Percentiles rank a stretch among this genome's conserved stretches.
Conservation (phyloP, 192 early-diverging fungal genomes). For the Rhizoclosmatium globosum region DNA sequence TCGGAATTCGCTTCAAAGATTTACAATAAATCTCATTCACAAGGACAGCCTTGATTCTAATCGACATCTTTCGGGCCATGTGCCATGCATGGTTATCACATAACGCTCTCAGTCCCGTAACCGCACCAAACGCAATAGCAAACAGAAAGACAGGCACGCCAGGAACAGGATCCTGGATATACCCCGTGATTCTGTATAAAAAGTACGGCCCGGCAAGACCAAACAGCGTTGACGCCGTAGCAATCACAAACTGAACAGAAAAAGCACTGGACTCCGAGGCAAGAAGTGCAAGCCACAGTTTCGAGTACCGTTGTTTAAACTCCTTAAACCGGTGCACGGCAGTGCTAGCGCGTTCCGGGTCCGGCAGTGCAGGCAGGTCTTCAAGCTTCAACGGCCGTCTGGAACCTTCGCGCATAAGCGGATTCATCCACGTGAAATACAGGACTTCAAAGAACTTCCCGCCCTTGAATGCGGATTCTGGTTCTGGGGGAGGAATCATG, state of each 20-base stretch:
- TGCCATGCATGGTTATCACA: constrained; percentile 55
- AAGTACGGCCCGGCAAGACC: constrained; percentile 51
- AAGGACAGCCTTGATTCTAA: constrained; percentile 48
- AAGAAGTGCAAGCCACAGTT: constrained; percentile 11
- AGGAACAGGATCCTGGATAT: constrained; percentile 38
- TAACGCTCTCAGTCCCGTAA: background rate
- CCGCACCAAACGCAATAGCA: constrained; percentile 34
- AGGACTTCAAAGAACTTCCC: background rate
- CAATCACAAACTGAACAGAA: constrained; percentile 37
- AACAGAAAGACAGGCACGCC: constrained; percentile 9
- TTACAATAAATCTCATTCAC: constrained; percentile 59
- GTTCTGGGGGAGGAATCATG: too few species aligned
- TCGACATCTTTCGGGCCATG: constrained; percentile 36
- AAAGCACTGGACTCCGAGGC: constrained; percentile 23
- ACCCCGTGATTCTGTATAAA: constrained; percentile 51
- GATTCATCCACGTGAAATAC: constrained; percentile 58
- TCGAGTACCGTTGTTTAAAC: constrained; percentile 28
- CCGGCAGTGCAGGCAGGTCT: constrained; percentile 53
- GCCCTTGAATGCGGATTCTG: too few species aligned
- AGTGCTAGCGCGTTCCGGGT: constrained; percentile 38
- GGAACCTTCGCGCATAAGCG: constrained; percentile 51
- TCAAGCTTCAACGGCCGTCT: constrained; percentile 34
- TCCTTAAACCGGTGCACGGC: constrained; percentile 31
- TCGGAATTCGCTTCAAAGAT: constrained; percentile 34
- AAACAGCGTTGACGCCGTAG: constrained; percentile 26